A percentile compares a stretch with the other conserved stretches of the same genome.
These are phyloP conservation scores for Colletotrichum siamense DNA, from an alignment of 2,329 filamentous ascomycete species.

Conservation along the genomic window DNA sequence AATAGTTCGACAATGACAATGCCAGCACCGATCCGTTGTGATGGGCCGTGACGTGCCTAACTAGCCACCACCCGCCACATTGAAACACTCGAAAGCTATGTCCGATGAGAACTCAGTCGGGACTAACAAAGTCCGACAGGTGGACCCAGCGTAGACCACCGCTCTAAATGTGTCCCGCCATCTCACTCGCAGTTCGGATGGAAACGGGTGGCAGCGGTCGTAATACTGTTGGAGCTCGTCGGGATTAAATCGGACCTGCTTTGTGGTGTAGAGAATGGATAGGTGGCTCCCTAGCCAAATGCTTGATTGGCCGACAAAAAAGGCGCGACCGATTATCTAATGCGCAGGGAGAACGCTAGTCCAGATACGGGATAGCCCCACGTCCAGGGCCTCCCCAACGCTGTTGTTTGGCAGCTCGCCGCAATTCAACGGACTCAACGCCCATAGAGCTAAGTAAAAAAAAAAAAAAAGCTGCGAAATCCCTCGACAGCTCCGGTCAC, in stretches of 20 bases:
- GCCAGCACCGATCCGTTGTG: not conserved
- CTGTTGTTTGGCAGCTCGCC: conserved; percentile 21
- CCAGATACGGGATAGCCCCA: not conserved
- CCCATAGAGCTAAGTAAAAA: conserved; percentile 21
- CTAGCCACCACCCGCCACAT: not conserved
- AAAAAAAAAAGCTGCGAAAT: conserved; percentile 25
- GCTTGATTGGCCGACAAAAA: not conserved
- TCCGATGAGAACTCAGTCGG: not conserved
- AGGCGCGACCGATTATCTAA: conserved; percentile 11
- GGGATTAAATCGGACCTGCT: conserved; percentile 3
- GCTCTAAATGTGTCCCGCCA: not conserved
- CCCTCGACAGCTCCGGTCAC: conserved; percentile 24
- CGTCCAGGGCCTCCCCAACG: conserved; percentile 21
- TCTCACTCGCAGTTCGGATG: conserved; percentile 3
- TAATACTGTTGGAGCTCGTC: not conserved
- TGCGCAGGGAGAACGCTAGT: not conserved
- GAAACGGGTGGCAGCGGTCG: conserved; percentile 13
- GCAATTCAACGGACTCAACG: conserved; percentile 27
- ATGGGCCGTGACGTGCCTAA: not conserved
- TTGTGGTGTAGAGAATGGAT: not conserved
- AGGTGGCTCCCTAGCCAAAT: not conserved
- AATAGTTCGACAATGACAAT: not conserved
- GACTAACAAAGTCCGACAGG: not conserved
- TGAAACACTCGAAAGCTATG: not conserved
- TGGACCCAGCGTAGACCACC: not conserved